These are phyloP conservation scores for Aspergillus eucalypticola DNA, from an alignment of 2,329 filamentous ascomycete genomes.

Conservation along the genomic window DNA sequence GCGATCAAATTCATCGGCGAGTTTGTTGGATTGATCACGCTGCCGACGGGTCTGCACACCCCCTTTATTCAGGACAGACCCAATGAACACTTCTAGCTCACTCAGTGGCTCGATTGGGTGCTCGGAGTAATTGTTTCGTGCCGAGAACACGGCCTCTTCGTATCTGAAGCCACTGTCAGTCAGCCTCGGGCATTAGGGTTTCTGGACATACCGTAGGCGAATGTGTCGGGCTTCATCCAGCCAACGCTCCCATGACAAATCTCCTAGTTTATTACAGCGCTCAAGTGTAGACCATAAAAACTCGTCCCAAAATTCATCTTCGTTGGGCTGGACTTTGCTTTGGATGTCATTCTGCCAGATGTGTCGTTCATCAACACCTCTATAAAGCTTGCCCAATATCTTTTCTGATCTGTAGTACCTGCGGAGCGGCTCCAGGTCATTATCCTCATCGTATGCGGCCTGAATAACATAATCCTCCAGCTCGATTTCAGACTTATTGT, in stretches of 20 bases:
- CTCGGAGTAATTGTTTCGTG: conserved; percentile 50
- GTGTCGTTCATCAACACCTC: conserved; percentile 69
- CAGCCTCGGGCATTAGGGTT: background rate
- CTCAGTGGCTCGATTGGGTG: conserved; percentile 45
- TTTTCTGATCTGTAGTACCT: conserved; percentile 69
- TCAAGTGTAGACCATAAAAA: conserved; percentile 9
- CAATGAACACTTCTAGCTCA: conserved; percentile 59
- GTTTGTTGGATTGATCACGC: conserved; percentile 43
- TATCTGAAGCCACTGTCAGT: conserved; percentile 43
- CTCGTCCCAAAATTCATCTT: conserved; percentile 17
- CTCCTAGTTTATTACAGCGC: conserved; percentile 12
- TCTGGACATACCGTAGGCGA: background rate
- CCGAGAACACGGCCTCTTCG: conserved; percentile 52
- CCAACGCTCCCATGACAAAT: conserved; percentile 14
- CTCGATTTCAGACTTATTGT: conserved; percentile 45
- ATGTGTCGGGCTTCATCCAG: conserved; percentile 18
- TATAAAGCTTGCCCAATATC: conserved; percentile 69
- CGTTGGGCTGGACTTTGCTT: conserved; percentile 1
- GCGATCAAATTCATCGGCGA: conserved; percentile 47
- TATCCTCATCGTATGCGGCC: conserved; percentile 47
- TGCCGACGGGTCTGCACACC: conserved; percentile 41
- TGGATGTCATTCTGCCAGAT: conserved; percentile 46
- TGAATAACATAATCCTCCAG: conserved; percentile 51
- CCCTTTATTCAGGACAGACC: conserved; percentile 57
- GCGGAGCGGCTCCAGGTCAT: conserved; percentile 48